Base-by-base conservation (phyloP, 2,329 filamentous ascomycete species). In the Exophiala viscosa region DNA sequence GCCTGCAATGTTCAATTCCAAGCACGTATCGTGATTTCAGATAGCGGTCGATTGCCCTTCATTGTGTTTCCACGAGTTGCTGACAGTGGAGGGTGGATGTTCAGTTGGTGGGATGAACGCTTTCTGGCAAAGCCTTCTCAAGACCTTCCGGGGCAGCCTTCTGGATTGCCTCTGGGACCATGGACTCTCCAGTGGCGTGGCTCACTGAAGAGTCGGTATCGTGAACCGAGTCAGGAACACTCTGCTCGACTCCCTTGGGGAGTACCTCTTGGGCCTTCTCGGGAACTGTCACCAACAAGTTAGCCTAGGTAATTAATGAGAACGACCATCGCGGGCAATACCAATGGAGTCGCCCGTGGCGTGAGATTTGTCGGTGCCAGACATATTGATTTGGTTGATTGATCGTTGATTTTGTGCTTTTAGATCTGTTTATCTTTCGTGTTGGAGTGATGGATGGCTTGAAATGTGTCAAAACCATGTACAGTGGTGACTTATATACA, bases 71-170 rank as follows among this genome's bases (percentile, higher is more conserved):
- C n/a, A n/a, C n/a, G n/a, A n/a, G n/a, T n/a, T n/a, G n/a, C n/a
- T n/a, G n/a, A n/a, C n/a, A n/a, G n/a, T n/a, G n/a, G n/a, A n/a
- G n/a, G n/a, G n/a, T n/a, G n/a, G n/a, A n/a, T n/a, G n/a, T n/a
- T n/a, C n/a, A n/a, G n/a, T 45, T 28, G n/a, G 43, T 45, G 6
- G 43, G 43, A 34, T 45, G 43, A 17, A 45, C 34, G 43, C 43
- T 45, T 31, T 45, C 43, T 3, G 43, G 43, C n/a, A 45, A 35
- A 20, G 43, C 43, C 43, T 34, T 14, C 31, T 45, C 43, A 11
- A 45, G 15, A 7, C 31, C 14, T 33, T 33, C 31, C 6, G 43
- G 43, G 7, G 43, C 43, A 15, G 20, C 28, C 28, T 45, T 35
- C n/a, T 45, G 43, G 34, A 45, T 45, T 11, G 10, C 23, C 14